Conservation (phyloP, 257 asterid species). For the Euphrasia confusa region DNA sequence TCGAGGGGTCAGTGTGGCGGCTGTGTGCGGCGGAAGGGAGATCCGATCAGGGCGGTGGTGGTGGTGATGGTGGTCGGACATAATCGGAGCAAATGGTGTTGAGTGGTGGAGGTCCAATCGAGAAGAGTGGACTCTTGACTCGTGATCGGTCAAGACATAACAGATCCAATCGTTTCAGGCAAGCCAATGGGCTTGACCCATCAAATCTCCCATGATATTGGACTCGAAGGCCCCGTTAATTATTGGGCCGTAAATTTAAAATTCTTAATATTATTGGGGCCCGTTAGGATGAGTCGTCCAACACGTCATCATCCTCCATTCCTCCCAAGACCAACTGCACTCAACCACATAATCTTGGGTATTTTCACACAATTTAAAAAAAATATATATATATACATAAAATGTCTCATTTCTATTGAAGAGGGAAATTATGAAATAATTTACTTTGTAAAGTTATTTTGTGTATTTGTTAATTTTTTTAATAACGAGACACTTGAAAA, state of each 20-base stretch:
- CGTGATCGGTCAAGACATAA: not conserved
- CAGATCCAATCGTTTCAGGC: not conserved
- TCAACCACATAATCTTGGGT: too few relatives aligned
- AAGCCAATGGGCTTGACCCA: not conserved
- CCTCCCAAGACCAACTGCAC: too few relatives aligned
- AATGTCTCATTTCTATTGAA: too few relatives aligned
- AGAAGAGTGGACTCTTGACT: constrained; percentile 23
- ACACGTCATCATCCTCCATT: too few relatives aligned
- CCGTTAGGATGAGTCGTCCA: too few relatives aligned
- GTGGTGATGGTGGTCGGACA: constrained; percentile 55
- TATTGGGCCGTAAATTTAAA: not conserved
- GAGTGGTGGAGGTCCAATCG: constrained; percentile 23
- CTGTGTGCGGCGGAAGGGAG: constrained; percentile 51
- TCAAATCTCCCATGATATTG: not conserved
- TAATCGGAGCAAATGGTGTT: constrained; percentile 14
- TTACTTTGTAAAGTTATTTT: too few relatives aligned
- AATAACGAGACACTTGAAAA: too few relatives aligned
- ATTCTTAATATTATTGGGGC: too few relatives aligned
- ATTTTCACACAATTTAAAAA: too few relatives aligned
- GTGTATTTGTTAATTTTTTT: too few relatives aligned
- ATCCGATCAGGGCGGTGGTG: constrained; percentile 74
- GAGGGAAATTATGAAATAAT: too few relatives aligned
- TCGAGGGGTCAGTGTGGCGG: constrained; percentile 37
- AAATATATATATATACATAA: too few relatives aligned
- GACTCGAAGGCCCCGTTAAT: not conserved